Conservation (phyloP, 2,329 filamentous ascomycete genomes). For the Aspergillus texensis region DNA sequence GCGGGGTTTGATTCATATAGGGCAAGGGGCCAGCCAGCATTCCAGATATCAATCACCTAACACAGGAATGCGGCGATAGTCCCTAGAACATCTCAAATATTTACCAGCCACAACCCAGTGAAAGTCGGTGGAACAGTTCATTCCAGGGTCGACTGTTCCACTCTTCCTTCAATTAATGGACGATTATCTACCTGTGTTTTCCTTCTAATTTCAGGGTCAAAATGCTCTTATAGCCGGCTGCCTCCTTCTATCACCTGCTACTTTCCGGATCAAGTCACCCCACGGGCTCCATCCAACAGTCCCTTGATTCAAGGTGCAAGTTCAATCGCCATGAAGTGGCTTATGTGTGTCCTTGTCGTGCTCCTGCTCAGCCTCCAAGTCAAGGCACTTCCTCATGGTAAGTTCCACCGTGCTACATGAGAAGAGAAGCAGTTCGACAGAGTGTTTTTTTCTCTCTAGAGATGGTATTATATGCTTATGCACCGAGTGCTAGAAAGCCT, state of each 20-base stretch:
- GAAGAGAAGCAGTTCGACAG: neutral
- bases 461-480: neutral
- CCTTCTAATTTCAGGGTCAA: neutral
- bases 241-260: neutral
- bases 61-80: neutral
- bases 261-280: neutral
- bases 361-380: constrained; percentile 21
- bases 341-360: constrained; percentile 24
- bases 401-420: constrained; percentile 4
- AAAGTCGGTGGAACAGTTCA: neutral
- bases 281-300: neutral
- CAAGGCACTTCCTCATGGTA: constrained; percentile 29
- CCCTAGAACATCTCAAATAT: neutral
- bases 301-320: neutral
- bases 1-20: neutral
- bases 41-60: neutral
- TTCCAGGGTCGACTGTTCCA: neutral
- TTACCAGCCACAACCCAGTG: neutral
- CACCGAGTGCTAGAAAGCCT: neutral
- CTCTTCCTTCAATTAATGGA: too few species aligned
- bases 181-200: neutral
- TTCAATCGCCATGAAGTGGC: constrained; percentile 18
- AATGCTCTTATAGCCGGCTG: neutral
- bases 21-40: constrained; percentile 2
- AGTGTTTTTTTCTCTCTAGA: too few species aligned